A percentile compares a stretch with the other conserved stretches of the same genome.
These are phyloP conservation scores for Fusarium aywerte DNA, from an alignment of 2,329 filamentous ascomycete genomes.

Conservation along the genomic window DNA sequence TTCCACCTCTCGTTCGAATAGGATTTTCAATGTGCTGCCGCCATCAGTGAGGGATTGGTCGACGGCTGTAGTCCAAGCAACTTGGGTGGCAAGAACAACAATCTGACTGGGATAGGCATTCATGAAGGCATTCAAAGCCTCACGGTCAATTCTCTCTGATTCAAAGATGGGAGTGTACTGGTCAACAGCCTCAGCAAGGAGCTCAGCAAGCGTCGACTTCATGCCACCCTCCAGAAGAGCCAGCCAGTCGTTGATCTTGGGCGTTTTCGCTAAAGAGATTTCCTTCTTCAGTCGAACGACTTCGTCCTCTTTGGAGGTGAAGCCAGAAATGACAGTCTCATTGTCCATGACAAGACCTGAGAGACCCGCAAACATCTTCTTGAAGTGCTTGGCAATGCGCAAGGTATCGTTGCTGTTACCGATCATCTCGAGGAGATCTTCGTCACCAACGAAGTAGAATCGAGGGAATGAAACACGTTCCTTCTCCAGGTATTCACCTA, in stretches of 20 bases:
- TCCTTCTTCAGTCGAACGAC: constrained; percentile 87
- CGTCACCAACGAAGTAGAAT: constrained; percentile 99
- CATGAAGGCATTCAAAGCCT: constrained; percentile 82
- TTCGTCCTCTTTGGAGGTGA: constrained; percentile 96
- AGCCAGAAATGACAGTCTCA: constrained; percentile 86
- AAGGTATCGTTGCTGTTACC: constrained; percentile 98
- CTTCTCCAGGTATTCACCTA: constrained; percentile 97
- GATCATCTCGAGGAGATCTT: constrained; percentile 98
- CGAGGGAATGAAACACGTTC: constrained; percentile 97
- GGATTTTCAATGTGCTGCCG: constrained; percentile 72
- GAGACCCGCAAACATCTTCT: constrained; percentile 99
- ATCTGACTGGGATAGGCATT: constrained; percentile 89
- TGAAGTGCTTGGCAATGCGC: constrained; percentile 97
- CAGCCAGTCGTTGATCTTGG: constrained; percentile 99
- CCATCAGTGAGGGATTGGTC: constrained; percentile 79
- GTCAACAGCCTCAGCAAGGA: constrained; percentile 86
- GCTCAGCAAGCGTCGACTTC: constrained; percentile 92
- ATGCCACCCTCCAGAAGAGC: constrained; percentile 90
- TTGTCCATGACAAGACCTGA: constrained; percentile 92
- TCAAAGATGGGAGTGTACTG: constrained; percentile 84
- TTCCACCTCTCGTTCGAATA: constrained; percentile 86
- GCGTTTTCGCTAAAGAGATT: constrained; percentile 91
- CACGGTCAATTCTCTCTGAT: constrained; percentile 74
- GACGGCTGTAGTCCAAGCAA: constrained; percentile 90
- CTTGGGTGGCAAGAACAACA: constrained; percentile 93